Evolutionary conservation across 768 basidiomycete species (phyloP).

Genomic region (Clavulina sp.): DNA sequence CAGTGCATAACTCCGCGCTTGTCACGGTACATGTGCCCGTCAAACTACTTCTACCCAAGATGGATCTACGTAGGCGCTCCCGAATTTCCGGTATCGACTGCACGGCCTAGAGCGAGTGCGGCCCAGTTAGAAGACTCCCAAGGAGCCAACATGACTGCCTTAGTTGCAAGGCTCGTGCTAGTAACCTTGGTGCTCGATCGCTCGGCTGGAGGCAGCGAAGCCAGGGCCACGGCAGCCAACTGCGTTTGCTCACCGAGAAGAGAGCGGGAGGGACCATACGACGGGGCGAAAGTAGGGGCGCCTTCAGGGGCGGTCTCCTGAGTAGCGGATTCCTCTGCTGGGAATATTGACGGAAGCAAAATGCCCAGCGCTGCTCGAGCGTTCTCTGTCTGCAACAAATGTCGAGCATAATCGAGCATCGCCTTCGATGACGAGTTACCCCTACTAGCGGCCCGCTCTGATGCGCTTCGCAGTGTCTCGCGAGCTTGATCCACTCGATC

Average conservation of each 20-base stretch:
- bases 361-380: conserved; percentile 26
- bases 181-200: conserved; percentile 4
- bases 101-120: conserved; percentile 40
- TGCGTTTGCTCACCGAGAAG: conserved; percentile 25
- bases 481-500: conserved; percentile 32
- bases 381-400: conserved; percentile 35
- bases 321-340: no score
- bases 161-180: conserved; percentile 20
- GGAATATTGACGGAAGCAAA: no score
- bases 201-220: conserved; percentile 11
- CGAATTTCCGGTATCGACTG: no score
- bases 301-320: conserved; percentile 31
- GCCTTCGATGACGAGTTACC: conserved; percentile 21
- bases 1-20: no score
- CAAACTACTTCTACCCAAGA: no score
- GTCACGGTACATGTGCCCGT: no score
- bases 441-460: conserved; percentile 44
- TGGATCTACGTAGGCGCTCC: no score
- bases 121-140: conserved; percentile 38
- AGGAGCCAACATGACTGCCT: conserved; percentile 35
- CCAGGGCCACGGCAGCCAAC: conserved; percentile 33
- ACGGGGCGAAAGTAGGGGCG: conserved; percentile 12
- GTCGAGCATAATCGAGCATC: conserved; percentile 35
- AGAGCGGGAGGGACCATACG: conserved; percentile 20
- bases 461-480: conserved; percentile 35